Percentiles rank a stretch among this genome's conserved stretches.
phyloP scores from a whole-genome alignment of 73 alveolate genomes.

The Tetrahymena thermophila region DNA sequence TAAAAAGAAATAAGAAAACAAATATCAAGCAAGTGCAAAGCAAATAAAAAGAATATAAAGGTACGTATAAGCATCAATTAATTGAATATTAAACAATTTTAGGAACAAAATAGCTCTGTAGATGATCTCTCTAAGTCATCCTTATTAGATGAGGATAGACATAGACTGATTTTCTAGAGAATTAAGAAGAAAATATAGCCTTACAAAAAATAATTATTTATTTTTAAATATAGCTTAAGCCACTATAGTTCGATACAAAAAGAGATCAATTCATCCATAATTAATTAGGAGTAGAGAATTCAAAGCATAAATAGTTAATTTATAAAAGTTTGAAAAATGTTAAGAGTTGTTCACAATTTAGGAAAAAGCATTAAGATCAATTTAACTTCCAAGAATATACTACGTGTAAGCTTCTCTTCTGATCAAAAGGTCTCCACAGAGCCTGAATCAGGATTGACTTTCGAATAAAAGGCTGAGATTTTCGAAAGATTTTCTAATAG shows the following conservation, averaged over 20 bases:
- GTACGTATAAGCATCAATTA: not conserved
- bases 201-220: not conserved
- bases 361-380: not conserved
- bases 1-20: not conserved
- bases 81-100: not conserved
- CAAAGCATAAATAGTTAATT: not conserved
- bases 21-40: not conserved
- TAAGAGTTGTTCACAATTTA: not conserved
- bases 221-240: not conserved
- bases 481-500: not conserved
- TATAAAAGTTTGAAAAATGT: not conserved
- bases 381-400: not conserved
- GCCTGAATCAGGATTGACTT: not conserved
- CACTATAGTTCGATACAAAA: not conserved
- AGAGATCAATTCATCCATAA: not conserved
- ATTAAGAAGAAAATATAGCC: not conserved
- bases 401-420: not conserved
- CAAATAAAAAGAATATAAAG: not conserved
- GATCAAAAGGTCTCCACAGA: not conserved
- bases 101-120: not conserved
- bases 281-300: not conserved
- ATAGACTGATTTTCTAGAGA: not conserved
- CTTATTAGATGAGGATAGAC: not conserved
- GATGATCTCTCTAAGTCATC: not conserved
- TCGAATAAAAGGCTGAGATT: not conserved